phyloP scores from a whole-genome alignment of 441 rosid species.

The Geranium incanum region DNA sequence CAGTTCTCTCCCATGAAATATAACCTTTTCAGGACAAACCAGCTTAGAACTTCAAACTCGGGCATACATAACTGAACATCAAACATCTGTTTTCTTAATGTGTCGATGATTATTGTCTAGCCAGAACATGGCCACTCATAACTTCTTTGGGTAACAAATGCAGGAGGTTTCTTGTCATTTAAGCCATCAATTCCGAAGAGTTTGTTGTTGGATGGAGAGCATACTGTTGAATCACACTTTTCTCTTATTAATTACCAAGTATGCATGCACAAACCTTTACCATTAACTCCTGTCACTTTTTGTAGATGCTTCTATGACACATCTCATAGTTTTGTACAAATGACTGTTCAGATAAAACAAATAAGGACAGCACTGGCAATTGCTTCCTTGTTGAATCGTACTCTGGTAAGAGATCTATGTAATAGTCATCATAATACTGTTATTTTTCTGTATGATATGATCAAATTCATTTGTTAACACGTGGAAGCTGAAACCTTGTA shows the following conservation, averaged over 20 bases:
- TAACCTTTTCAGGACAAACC: slow-evolving; percentile 14
- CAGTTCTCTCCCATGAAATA: slow-evolving; percentile 7
- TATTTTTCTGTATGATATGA: neutral
- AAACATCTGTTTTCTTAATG: neutral
- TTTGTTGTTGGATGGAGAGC: slow-evolving; percentile 76
- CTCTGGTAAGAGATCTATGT: slow-evolving; percentile 40
- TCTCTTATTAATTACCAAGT: slow-evolving; percentile 79
- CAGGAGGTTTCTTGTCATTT: slow-evolving; percentile 92
- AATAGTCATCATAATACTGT: neutral
- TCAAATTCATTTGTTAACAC: too few relatives aligned
- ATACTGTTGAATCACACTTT: slow-evolving; percentile 72
- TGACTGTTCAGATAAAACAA: slow-evolving; percentile 63
- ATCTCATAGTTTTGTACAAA: slow-evolving; percentile 23
- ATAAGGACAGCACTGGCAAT: slow-evolving; percentile 87
- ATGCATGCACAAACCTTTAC: slow-evolving; percentile 28
- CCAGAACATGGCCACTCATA: slow-evolving; percentile 14
- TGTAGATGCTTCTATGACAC: slow-evolving; percentile 6
- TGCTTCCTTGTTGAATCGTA: slow-evolving; percentile 76
- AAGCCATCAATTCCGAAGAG: slow-evolving; percentile 81
- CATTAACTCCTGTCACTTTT: slow-evolving; percentile 17
- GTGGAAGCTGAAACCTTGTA: too few relatives aligned
- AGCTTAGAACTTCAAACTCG: slow-evolving; percentile 6
- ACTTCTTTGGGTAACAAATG: slow-evolving; percentile 23
- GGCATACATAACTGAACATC: slow-evolving; percentile 6
- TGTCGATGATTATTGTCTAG: slow-evolving; percentile 13